Base-by-base conservation (phyloP, 108 stramenopile species). In the Chaetoceros tenuissimus region DNA sequence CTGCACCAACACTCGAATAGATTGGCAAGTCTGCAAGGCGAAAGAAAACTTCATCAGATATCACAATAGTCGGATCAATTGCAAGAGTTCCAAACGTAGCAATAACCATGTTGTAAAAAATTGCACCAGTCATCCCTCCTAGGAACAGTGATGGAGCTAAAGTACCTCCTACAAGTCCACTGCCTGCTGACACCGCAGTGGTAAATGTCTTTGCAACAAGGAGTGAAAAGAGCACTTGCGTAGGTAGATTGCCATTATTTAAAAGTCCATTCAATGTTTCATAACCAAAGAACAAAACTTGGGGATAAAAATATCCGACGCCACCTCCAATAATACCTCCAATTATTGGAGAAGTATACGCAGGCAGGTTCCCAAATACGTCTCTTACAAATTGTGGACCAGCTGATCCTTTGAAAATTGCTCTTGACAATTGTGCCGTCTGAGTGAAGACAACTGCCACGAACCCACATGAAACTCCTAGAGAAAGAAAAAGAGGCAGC, bases 1-100 rank as follows among this genome's bases (percentile, higher is more conserved):
- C 95, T 10, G 92, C 92, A 44, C 95, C 95, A 0, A 96, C 92
- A 84, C 90, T 91, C 46, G 92, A 87, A 65, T 91, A 96, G 5
- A 89, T 92, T 43, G 92, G 91, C 17, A 92, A 61, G 29, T 76
- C 82, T 1, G 84, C 75, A 46, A 87, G 53, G 5, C 26, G 20
- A 16, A 61, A 17, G 22, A 65, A 61, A n/a, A 68, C 13, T 51
- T 3, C 19, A 19, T 30, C 0, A 16, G 55, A 47, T 3, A 44
- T 51, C 22, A 47, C 51, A 27, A 20, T 34, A 28, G 27, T 26
- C 3, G 20, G 3, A 48, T 65, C 55, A 2, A 64, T 46, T 28
- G 64, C 45, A 0, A 71, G 59, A 44, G 58, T 68, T 46, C 67
- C 47, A 8, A 77, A 56, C 23, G 68, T 49, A 59, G 45, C 61